Percentiles rank a stretch among this genome's conserved stretches.
phyloP scores from a whole-genome alignment of 768 basidiomycete species.

The Austroboletus festivus region DNA sequence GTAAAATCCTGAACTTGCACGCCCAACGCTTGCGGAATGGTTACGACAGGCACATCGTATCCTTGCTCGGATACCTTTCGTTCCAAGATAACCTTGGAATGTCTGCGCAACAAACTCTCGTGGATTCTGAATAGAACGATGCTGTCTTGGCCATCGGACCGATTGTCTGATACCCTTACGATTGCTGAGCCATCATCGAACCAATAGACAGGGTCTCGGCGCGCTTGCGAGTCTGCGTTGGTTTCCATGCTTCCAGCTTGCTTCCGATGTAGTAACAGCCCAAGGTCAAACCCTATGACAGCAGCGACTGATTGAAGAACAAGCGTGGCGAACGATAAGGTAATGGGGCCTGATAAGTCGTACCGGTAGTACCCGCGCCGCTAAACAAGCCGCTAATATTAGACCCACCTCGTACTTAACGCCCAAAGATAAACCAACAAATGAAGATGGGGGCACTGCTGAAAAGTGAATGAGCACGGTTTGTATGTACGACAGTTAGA shows the following conservation, averaged over 20 bases:
- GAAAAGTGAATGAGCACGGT: too few relatives aligned
- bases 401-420: too few relatives aligned
- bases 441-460: too few relatives aligned
- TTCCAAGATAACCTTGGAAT: conserved; percentile 35
- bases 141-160: background rate
- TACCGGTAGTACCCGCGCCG: too few relatives aligned
- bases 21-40: conserved; percentile 37
- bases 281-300: conserved; percentile 2
- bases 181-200: conserved; percentile 64
- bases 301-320: conserved; percentile 6
- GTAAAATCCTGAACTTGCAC: conserved; percentile 49
- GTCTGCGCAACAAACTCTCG: conserved; percentile 46
- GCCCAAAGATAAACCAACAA: too few relatives aligned
- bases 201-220: conserved; percentile 54
- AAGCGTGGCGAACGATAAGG: conserved; percentile 5
- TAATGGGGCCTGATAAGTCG: too few relatives aligned
- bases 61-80: background rate
- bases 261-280: conserved; percentile 5
- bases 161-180: conserved; percentile 38
- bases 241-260: background rate
- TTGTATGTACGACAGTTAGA: too few relatives aligned
- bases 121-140: conserved; percentile 55
- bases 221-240: background rate
- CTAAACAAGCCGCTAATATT: too few relatives aligned
- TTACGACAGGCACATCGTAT: conserved; percentile 16